Base-by-base conservation (phyloP, 75 land plant species). In the Pinus albicaulis region DNA sequence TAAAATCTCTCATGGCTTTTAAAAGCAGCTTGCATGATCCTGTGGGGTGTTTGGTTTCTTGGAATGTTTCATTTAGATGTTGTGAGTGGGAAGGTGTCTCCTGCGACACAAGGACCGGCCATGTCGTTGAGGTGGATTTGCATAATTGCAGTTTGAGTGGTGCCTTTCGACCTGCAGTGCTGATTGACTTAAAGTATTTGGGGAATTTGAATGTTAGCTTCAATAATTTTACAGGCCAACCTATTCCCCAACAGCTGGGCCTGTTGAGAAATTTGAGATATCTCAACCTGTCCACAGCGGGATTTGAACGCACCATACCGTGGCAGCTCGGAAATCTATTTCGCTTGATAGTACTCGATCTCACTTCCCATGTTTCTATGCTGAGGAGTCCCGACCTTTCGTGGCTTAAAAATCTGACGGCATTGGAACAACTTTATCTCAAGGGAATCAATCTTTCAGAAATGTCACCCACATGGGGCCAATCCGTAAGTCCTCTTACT, bases 11-110 rank as follows among this genome's bases (percentile, higher is more conserved):
- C 28, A 19, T 76, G 24, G 65, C 15, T 19, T 62, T 79, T 64
- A 79, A 72, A 55, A 31, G 66, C 6, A 56, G 55, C 22, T 75
- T 83, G 16, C 10, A 16, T 3, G 81, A 83, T 63, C 58, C 55
- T 26, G 22, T 55, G 0, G 56, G 56, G 5, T 60, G 25, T 23
- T 71, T 83, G 6, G 25, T 71, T 16, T 76, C 81, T 28, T 83
- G 85, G 85, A 34, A 14, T 24, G 23, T 10, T 31, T 22, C 75
- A 2, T 53, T 23, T 0, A 81, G 65, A 20, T 83, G 85, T 68
- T 83, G 81, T 38, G 23, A 3, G 8, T 83, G 81, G 85, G 24
- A 10, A n/a, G 81, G 81, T 7, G 71, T 83, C 14, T 4, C 22
- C 22, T 83, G 85, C 57, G 34, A 57, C 72, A 79, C 48, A 55